Evolutionary conservation across 495 filamentous ascomycete genomes (phyloP).

Genomic region (Diplogelasinospora grovesii): DNA sequence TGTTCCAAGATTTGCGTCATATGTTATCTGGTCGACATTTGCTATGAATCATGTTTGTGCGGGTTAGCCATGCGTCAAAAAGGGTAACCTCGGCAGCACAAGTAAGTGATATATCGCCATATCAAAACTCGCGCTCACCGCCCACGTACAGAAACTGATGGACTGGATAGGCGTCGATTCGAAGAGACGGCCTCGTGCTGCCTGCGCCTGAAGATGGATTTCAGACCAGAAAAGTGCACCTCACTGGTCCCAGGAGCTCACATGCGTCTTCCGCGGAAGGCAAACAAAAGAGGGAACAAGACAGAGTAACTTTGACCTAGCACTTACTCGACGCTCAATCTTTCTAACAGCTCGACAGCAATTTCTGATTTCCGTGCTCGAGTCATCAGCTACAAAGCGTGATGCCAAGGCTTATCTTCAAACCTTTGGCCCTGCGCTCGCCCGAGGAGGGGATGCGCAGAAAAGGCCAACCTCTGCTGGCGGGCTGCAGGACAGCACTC

Average conservation of each 20-base stretch:
- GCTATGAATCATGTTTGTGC: conserved; percentile 15
- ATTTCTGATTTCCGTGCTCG: conserved; percentile 74
- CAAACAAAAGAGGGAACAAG: conserved; percentile 36
- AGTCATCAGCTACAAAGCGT: conserved; percentile 78
- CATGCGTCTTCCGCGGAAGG: conserved; percentile 34
- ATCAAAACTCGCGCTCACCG: no score
- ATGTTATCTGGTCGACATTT: no score
- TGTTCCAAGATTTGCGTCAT: no score
- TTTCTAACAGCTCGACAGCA: conserved; percentile 48
- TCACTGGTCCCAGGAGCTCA: conserved; percentile 7
- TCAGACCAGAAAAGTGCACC: background rate
- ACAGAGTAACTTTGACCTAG: conserved; percentile 23
- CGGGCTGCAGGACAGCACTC: conserved; percentile 31
- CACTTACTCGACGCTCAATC: background rate
- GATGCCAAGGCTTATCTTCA: conserved; percentile 85
- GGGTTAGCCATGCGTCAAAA: conserved; percentile 15
- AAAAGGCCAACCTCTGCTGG: conserved; percentile 10
- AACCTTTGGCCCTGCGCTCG: conserved; percentile 52
- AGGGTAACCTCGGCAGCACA: conserved; percentile 17
- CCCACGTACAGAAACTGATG: no score
- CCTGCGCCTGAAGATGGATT: conserved; percentile 14
- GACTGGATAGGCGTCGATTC: conserved; percentile 5
- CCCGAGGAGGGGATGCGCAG: no score
- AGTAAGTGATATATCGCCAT: conserved; percentile 9
- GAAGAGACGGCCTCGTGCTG: conserved; percentile 5